A percentile compares a stretch with the other conserved stretches of the same genome.
Conservation (phyloP, 257 asterid genomes). For the Salvia miltiorrhiza region DNA sequence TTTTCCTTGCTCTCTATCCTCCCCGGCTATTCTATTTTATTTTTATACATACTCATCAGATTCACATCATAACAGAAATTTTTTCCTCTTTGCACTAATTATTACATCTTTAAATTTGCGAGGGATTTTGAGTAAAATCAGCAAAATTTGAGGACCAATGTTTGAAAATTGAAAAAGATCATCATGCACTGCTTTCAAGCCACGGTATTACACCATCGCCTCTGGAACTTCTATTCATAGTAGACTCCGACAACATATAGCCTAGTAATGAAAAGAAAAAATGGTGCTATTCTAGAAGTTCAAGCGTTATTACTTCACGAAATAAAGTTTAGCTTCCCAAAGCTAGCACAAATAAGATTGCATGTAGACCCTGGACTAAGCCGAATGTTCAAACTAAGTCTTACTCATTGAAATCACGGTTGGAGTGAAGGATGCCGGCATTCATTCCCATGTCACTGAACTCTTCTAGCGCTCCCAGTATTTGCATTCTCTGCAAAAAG, state of each 20-base stretch:
- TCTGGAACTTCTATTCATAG: no score
- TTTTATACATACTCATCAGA: background rate
- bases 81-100: background rate
- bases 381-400: constrained; percentile 25
- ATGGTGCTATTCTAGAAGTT: constrained; percentile 10
- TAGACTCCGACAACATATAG: background rate
- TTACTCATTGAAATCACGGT: constrained; percentile 88
- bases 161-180: background rate
- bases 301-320: constrained; percentile 7
- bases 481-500: constrained; percentile 67
- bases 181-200: background rate
- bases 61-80: background rate
- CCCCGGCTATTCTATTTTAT: background rate
- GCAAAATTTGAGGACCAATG: background rate
- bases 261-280: background rate
- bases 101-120: background rate
- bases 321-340: background rate
- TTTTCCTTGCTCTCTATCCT: background rate
- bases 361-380: constrained; percentile 1
- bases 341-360: background rate
- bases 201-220: no score
- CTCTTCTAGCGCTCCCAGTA: constrained; percentile 77
- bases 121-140: background rate
- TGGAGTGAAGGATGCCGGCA: constrained; percentile 44
- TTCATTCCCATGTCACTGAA: constrained; percentile 55